A percentile compares a stretch with the other conserved stretches of the same genome.
Conservation (phyloP, 345 rosid species). For the Rhodomyrtus tomentosa region DNA sequence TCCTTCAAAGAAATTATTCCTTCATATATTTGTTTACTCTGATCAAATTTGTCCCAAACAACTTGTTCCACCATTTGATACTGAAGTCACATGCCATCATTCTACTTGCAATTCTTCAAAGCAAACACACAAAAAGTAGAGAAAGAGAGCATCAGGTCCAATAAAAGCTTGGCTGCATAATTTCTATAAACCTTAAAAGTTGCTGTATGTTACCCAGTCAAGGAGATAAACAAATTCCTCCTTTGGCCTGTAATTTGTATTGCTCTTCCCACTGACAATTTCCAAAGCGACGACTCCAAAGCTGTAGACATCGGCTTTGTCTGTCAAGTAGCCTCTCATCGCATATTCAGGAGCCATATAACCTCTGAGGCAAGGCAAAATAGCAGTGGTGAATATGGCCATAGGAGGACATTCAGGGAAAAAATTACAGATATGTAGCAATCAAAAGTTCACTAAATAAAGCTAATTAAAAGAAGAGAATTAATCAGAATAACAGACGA, state of each 20-base stretch:
- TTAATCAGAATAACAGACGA: neutral
- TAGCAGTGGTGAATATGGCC: too few species aligned
- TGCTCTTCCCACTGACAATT: constrained; percentile 89
- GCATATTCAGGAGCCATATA: constrained; percentile 99
- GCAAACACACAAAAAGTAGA: too few species aligned
- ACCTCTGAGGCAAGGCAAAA: too few species aligned
- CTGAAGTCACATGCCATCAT: too few species aligned
- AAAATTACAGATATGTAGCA: neutral
- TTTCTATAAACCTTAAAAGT: neutral
- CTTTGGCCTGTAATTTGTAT: constrained; percentile 88
- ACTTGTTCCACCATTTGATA: too few species aligned
- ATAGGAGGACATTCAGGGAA: neutral
- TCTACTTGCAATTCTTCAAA: too few species aligned
- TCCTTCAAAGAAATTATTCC: too few species aligned
- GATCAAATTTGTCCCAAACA: too few species aligned
- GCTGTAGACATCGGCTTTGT: constrained; percentile 90
- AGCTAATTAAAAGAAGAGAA: neutral
- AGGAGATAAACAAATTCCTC: constrained; percentile 94
- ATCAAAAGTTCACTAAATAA: neutral
- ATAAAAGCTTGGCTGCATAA: too few species aligned
- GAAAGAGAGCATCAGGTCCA: too few species aligned
- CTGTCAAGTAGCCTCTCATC: constrained; percentile 96
- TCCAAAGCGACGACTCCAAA: constrained; percentile 76
- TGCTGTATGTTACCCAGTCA: constrained; percentile 43
- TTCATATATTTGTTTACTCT: too few species aligned